Evolutionary conservation across 2,329 filamentous ascomycete species (phyloP), one percentile per base, ranked within the genome.

Genomic region (Penicillium aurantiogriseum): DNA sequence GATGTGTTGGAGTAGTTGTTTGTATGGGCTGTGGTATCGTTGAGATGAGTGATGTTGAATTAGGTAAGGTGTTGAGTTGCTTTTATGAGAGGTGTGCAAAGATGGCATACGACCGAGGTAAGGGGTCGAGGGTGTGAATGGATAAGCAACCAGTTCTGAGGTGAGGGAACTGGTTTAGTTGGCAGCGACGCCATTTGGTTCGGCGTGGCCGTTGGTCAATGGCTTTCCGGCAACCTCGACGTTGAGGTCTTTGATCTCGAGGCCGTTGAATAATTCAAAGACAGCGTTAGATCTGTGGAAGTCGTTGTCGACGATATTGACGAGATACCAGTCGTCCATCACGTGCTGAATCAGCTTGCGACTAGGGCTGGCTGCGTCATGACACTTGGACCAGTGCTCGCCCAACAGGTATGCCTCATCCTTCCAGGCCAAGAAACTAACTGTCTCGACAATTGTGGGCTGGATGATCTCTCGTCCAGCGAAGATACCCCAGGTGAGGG

Each of bases 391-490:
- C 94, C 94, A 99, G 71, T 99, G 92, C 57, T 89, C 84, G 54
- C 94, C 94, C 10, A 99, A 83, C 60, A 90, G 86, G 81, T 92
- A 99, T 17, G 96, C 95, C 77, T 99, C 94, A 67, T 99, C 94
- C 77, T 96, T 96, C 94, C 94, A 99, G 2, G 94, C 94, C 53
- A 99, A 81, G 83, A 99, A 99, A 74, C 91, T 96, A 73, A 99
- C 88, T 19, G 91, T 95, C 79, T 99, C 94, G 51, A 99, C 94
- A 68, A 99, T 97, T n/a, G 94, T 99, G 15, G 94, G 94, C 76
- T 99, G 94, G n/a, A 99, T 92, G 71, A 99, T 97, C 76, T 99
- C 94, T 75, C 97, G 96, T 57, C 94, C 94, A 0, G 94, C 93
- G 80, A 97, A 99, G 35, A 99, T 95, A 76, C 94, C 94, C 94